These are phyloP conservation scores for Ustilago crameri DNA, from an alignment of 1,284 basidiomycete species.

Conservation along the genomic window DNA sequence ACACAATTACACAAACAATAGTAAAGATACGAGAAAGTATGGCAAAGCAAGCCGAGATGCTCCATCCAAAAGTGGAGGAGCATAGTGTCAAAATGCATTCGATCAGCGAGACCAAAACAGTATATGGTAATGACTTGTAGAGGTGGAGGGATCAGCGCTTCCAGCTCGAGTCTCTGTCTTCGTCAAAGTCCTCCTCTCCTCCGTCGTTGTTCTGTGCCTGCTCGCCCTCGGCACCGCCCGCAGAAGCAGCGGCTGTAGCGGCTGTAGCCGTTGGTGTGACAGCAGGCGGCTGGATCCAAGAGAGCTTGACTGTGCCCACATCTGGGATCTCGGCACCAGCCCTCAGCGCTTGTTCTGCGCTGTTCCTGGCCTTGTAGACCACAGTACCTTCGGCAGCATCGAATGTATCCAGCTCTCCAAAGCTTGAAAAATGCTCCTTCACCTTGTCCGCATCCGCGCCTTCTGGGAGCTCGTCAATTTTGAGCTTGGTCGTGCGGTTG, in stretches of 20 bases:
- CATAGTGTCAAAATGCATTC: not conserved
- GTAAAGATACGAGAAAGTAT: too few relatives aligned
- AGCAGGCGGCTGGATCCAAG: slow-evolving; percentile 54
- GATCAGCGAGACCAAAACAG: not conserved
- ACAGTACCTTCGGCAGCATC: slow-evolving; percentile 34
- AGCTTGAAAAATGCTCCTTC: slow-evolving; percentile 77
- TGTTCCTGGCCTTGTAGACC: slow-evolving; percentile 54
- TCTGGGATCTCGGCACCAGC: slow-evolving; percentile 55
- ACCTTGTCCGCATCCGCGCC: slow-evolving; percentile 73
- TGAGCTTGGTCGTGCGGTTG: slow-evolving; percentile 84
- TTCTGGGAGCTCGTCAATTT: slow-evolving; percentile 76
- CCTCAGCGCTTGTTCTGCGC: slow-evolving; percentile 58
- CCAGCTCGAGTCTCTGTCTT: slow-evolving; percentile 58
- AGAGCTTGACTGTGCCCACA: slow-evolving; percentile 55
- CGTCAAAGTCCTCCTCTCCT: slow-evolving; percentile 43
- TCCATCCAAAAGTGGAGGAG: too few relatives aligned
- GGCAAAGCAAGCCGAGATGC: too few relatives aligned
- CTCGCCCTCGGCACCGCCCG: slow-evolving; percentile 1
- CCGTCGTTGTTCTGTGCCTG: slow-evolving; percentile 1
- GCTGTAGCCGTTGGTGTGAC: slow-evolving; percentile 3
- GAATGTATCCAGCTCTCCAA: slow-evolving; percentile 56
- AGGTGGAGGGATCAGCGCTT: slow-evolving; percentile 32
- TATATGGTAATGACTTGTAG: not conserved
- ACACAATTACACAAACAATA: too few relatives aligned
- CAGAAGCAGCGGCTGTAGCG: slow-evolving; percentile 1